Percentiles rank a stretch among this genome's conserved stretches.
These are phyloP conservation scores for Elongisporangium undulatum DNA, from an alignment of 352 stramenopile species.

Conservation along the genomic window DNA sequence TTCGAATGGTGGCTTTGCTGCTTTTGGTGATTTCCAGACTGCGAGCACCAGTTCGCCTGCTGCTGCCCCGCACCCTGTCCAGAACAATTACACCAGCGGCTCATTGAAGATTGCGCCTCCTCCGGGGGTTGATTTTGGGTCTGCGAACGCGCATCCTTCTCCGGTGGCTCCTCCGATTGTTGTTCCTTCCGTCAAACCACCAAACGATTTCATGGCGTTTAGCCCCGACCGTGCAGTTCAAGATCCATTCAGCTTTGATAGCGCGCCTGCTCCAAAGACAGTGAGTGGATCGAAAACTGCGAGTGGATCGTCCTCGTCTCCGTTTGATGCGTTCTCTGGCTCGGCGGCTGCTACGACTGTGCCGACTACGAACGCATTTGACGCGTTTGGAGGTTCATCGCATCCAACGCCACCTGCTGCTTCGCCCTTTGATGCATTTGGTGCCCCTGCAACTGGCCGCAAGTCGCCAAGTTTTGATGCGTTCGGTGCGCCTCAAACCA, in stretches of 20 bases:
- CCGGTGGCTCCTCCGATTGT: constrained; percentile 25
- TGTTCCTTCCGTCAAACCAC: constrained; percentile 8
- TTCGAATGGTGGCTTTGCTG: constrained; percentile 22
- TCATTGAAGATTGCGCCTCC: constrained; percentile 74
- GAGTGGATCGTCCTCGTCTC: constrained; percentile 18
- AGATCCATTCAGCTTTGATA: constrained; percentile 57
- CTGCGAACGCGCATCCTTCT: constrained; percentile 12
- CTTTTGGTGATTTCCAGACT: constrained; percentile 54
- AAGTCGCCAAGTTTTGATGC: constrained; percentile 26
- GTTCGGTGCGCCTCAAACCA: constrained; percentile 16
- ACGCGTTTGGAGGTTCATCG: constrained; percentile 26
- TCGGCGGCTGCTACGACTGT: constrained; percentile 18
- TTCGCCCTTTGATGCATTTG: constrained; percentile 43
- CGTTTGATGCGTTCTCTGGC: constrained; percentile 33
- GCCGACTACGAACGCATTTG: constrained; percentile 14
- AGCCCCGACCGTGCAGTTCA: constrained; percentile 32
- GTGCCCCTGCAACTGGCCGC: constrained; percentile 7
- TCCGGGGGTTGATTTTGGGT: constrained; percentile 39
- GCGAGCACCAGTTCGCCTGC: constrained; percentile 10
- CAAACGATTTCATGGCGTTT: constrained; percentile 69
- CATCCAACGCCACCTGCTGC: constrained; percentile 10
- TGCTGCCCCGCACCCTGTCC: constrained; percentile 14
- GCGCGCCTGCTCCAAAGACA: constrained; percentile 16
- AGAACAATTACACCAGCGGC: constrained; percentile 11
- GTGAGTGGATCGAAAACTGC: constrained; percentile 5